These are phyloP conservation scores for Trichophyton equinum DNA, from an alignment of 2,329 filamentous ascomycete species.

Conservation along the genomic window DNA sequence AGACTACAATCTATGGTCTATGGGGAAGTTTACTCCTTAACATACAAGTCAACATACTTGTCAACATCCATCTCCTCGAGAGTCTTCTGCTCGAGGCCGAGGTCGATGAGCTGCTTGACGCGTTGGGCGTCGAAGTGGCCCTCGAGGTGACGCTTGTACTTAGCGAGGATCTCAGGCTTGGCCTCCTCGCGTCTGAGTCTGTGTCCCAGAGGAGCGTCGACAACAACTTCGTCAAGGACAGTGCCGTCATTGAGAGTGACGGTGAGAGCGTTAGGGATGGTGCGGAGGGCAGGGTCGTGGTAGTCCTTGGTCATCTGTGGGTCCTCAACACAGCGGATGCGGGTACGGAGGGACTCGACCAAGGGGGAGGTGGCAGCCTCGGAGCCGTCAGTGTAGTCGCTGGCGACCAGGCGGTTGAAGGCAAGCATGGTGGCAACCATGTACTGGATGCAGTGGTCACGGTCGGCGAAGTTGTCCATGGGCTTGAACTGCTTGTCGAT, in stretches of 20 bases:
- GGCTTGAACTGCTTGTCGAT: conserved; percentile 99
- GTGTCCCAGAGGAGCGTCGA: conserved; percentile 92
- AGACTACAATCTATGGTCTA: background rate
- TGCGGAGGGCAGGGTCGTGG: conserved; percentile 84
- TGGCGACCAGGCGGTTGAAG: conserved; percentile 84
- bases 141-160: conserved; percentile 84
- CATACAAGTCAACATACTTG: conserved; percentile 82
- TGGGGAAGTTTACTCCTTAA: conserved; percentile 38
- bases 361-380: conserved; percentile 84
- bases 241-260: conserved; percentile 93
- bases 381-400: conserved; percentile 82
- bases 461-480: conserved; percentile 99
- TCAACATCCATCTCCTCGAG: conserved; percentile 76
- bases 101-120: conserved; percentile 69
- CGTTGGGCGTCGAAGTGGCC: conserved; percentile 67
- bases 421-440: conserved; percentile 95
- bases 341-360: conserved; percentile 80
- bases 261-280: conserved; percentile 92
- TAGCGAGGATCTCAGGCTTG: conserved; percentile 90
- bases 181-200: conserved; percentile 84
- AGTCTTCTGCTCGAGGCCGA: conserved; percentile 62
- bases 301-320: conserved; percentile 89
- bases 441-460: conserved; percentile 99
- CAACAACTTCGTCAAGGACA: conserved; percentile 73
- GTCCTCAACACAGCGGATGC: conserved; percentile 94